Conservation (phyloP, 495 filamentous ascomycete genomes). For the Tuber borchii region DNA sequence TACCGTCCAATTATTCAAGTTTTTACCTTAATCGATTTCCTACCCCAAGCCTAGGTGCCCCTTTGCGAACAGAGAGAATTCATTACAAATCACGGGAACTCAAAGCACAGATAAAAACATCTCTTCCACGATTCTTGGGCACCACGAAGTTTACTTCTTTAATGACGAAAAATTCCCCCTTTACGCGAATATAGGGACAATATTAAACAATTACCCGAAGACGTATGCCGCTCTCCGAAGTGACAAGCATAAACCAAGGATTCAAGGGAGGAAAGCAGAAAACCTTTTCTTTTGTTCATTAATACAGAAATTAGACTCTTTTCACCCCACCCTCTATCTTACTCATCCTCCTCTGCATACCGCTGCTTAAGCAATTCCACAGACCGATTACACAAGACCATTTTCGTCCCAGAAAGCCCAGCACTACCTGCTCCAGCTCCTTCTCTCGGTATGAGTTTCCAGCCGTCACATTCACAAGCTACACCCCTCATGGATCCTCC, state of each 20-base stretch:
- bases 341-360: background rate
- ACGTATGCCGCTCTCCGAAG: background rate
- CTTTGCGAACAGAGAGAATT: background rate
- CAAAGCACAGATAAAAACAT: background rate
- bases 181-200: background rate
- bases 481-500: background rate
- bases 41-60: too few species aligned
- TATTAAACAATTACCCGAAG: background rate
- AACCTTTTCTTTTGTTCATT: background rate
- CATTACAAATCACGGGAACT: background rate
- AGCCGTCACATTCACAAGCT: background rate
- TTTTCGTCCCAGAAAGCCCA: background rate
- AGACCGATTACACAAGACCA: background rate
- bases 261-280: background rate
- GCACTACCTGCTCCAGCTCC: background rate
- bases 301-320: background rate
- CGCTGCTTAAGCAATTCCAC: background rate
- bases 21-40: too few species aligned
- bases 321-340: background rate
- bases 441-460: background rate
- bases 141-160: background rate
- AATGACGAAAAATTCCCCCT: background rate
- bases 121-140: background rate
- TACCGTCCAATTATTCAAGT: too few species aligned
- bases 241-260: background rate